Base-by-base conservation (phyloP, 2,329 filamentous ascomycete species). In the Parastagonospora nodorum region DNA sequence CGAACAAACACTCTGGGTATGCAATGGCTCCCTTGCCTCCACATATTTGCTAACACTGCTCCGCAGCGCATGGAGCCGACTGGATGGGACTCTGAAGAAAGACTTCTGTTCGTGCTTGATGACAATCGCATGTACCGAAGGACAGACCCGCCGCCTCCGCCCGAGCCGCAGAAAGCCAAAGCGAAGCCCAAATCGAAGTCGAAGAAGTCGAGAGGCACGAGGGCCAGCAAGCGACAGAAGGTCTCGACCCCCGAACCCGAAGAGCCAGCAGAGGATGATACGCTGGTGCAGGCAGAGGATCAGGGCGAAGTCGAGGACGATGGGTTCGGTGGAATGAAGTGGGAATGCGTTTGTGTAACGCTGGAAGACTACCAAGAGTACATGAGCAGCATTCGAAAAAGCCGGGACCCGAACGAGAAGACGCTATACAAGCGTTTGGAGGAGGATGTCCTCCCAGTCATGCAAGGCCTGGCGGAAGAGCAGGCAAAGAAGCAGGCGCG, bases 91-190 rank as follows among this genome's bases (percentile, higher is more conserved):
- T 82, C 85, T 16, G 82, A 96, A 40, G 92, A 96, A 58, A 87
- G 91, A 32, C 87, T 86, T 31, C 96, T 97, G 69, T 96, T 88
- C 67, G 87, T 97, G 2, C 82, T 99, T 3, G 93, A 97, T 64
- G 94, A 99, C 71, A 95, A 97, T 64, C 85, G 94, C 55, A 80
- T 99, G 36, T 99, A 99, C 72, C 89, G 92, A 48, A 82, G 88
- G 54, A 91, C 89, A n/a, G 90, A 96, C 52, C 82, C 88, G 24
- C 84, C 85, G 1, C 79, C 84, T 2, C 82, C 85, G 6, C 74
- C 83, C 11, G 76, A 80, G n/a, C 71, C 80, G 2, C 73, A 81
- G 24, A 88, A 88, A 67, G 53, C 73, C 4, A 80, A 78, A 55
- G 16, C 74, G 4, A 80, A 78, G 51, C 6, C 74, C 2, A 83